These are phyloP conservation scores for Neospora caninum DNA, from an alignment of 169 alveolate genomes.

Conservation along the genomic window DNA sequence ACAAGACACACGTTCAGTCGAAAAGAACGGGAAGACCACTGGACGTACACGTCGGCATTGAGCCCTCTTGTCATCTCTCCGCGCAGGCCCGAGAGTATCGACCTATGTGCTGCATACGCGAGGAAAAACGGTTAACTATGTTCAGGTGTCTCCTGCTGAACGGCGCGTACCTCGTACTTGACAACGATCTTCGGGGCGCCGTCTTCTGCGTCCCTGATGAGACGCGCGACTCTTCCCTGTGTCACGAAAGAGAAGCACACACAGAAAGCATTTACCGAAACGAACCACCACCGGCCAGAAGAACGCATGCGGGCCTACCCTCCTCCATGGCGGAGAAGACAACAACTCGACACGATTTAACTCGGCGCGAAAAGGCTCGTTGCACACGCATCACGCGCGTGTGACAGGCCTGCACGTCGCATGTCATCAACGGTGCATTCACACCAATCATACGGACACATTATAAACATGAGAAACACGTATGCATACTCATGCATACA, in stretches of 20 bases:
- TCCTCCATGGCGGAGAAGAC: not conserved
- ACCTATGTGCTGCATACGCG: too few relatives aligned
- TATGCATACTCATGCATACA: not conserved
- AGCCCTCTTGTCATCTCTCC: too few relatives aligned
- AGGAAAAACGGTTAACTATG: not conserved
- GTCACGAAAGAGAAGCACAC: not conserved
- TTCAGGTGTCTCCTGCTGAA: not conserved
- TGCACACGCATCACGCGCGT: not conserved
- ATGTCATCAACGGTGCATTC: too few relatives aligned
- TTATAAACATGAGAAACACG: not conserved
- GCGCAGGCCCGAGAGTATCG: too few relatives aligned
- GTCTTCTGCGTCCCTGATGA: not conserved
- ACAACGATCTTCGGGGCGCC: not conserved
- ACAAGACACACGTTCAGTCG: too few relatives aligned
- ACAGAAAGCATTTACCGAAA: not conserved
- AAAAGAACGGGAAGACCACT: too few relatives aligned
- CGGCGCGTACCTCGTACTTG: constrained; percentile 2
- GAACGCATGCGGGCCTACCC: not conserved
- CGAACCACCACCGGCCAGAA: not conserved
- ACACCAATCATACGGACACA: not conserved
- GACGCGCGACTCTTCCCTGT: constrained; percentile 1
- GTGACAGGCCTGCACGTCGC: not conserved
- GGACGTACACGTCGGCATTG: too few relatives aligned
- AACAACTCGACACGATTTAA: not conserved
- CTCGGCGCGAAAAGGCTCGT: not conserved